Base-by-base conservation (phyloP, 352 stramenopile species). In the Lagenidium giganteum region DNA sequence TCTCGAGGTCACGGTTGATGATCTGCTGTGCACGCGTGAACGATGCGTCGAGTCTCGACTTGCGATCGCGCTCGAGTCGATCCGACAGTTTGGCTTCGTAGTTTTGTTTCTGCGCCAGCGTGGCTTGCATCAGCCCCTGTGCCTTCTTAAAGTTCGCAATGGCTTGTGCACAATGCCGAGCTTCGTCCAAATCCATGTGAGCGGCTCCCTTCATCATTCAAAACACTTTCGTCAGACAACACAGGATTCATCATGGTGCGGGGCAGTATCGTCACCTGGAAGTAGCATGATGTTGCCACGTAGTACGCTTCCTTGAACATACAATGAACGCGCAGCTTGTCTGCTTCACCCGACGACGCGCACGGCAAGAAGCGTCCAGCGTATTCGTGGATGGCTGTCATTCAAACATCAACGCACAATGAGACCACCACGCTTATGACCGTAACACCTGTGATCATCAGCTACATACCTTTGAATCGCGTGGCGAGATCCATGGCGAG, bases 241-340 rank as follows among this genome's bases (percentile, higher is more conserved):
- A 44, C 8, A 6, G 22, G 11, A 17, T 26, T 43, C 23, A 26
- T 11, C 11, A 20, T 28, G 28, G 18, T 34, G 28, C 28, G 17
- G 5, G 43, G 7, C 17, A 16, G n/a, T n/a, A n/a, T n/a, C 35
- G 14, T 13, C 40, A 64, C 56, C 39, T 88, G 72, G 32, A 80
- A 88, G 28, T 85, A 88, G 20, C 42, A 55, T 27, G 72, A 72
- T 4, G 83, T 49, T 5, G 67, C 66, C 5, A 47, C 60, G 50
- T 88, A 88, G 57, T 86, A 85, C 4, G 54, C 54, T 1, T 54
- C 42, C 47, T 88, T 86, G 53, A 80, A 86, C n/a, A 49, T 53
- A 22, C 59, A 70, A 47, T 75, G 84, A 0, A 69, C 46, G 0
- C 55, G 58, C 34, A 82, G 30, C 14, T 67, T 60, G 40, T 76